These are phyloP conservation scores for Suhomyces kunorum DNA, from an alignment of 1,139 yeast genomes.

Conservation along the genomic window DNA sequence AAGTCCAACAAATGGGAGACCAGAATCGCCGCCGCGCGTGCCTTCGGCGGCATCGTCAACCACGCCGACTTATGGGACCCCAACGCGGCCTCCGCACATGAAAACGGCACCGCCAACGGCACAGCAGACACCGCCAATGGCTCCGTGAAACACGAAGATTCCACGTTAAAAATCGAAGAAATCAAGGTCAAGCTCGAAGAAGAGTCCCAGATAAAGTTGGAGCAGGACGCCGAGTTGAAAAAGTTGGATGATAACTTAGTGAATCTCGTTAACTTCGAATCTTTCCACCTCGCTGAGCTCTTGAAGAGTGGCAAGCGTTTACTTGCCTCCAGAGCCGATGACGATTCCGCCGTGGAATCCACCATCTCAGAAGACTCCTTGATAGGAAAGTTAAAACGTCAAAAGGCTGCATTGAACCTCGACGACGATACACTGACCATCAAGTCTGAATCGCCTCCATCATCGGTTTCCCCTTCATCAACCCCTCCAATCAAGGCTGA, in stretches of 20 bases:
- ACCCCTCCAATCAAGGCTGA: constrained; percentile 19
- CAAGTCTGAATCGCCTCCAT: constrained; percentile 18
- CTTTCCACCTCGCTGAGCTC: constrained; percentile 65
- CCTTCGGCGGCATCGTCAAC: constrained; percentile 88
- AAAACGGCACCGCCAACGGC: constrained; percentile 31
- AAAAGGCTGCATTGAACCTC: constrained; percentile 25
- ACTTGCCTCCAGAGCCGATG: constrained; percentile 58
- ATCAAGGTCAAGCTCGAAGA: constrained; percentile 24
- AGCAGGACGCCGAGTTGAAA: constrained; percentile 49
- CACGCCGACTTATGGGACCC: constrained; percentile 88
- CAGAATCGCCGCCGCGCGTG: constrained; percentile 90
- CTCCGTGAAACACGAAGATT: constrained; percentile 1
- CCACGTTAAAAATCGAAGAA: constrained; percentile 12
- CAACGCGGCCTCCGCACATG: neutral
- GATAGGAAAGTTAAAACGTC: constrained; percentile 40
- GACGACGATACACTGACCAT: constrained; percentile 17
- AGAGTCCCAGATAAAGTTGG: constrained; percentile 35
- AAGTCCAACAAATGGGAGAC: constrained; percentile 93
- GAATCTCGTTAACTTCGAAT: constrained; percentile 56
- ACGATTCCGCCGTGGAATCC: constrained; percentile 30
- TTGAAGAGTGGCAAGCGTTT: constrained; percentile 69
- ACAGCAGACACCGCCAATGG: constrained; percentile 20
- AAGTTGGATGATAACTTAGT: constrained; percentile 49
- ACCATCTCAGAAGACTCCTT: constrained; percentile 27
- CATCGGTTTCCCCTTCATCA: constrained; percentile 17